Evolutionary conservation across 2,329 filamentous ascomycete genomes (phyloP), one percentile per base, ranked within the genome.

Genomic region (Apiospora aurea): DNA sequence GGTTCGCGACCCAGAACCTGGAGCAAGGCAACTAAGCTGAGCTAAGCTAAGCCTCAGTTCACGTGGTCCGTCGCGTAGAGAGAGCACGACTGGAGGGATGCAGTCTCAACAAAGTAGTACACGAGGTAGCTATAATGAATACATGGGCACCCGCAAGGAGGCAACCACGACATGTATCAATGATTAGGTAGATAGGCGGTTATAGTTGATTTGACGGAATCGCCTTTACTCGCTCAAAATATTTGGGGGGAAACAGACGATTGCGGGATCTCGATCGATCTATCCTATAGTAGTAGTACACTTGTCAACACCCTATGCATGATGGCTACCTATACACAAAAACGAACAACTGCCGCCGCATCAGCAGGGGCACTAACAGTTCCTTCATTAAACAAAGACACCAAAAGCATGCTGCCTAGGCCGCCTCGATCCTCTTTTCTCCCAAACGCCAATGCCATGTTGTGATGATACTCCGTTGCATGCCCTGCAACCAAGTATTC

Each of bases 371-470:
- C 34, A 41, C 26, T 53, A 53, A 53, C 24, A 38, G 29, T 61
- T 34, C 34, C 34, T 64, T 38, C 46, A 38, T 38, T 38, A n/a
- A n/a, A n/a, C 8, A n/a, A 13, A 64, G 57, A 64, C 57, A n/a
- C 57, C 57, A 38, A 41, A 64, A 64, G 5, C 29, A 21, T 21
- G 26, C 44, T 24, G 26, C 44, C 67, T 34, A 29, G 16, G 26
- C 43, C n/a, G 66, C 41, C 67, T 68, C 67, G 29, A 29, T 43
- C 44, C 34, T 46, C 26, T 49, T 21, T 69, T 64, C 24, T 44
- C 68, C 71, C 57, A n/a, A 72, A 70, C 69, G 71, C 71, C 68
- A 44, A 67, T 70, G 53, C 68, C 41, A 70, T 70, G 69, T 46
- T 44, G 57, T 64, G 34, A 69, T 43, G 29, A 34, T 43, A 70